These are phyloP conservation scores for Eucalyptus regnans DNA, from an alignment of 345 rosid species.

Conservation along the genomic window DNA sequence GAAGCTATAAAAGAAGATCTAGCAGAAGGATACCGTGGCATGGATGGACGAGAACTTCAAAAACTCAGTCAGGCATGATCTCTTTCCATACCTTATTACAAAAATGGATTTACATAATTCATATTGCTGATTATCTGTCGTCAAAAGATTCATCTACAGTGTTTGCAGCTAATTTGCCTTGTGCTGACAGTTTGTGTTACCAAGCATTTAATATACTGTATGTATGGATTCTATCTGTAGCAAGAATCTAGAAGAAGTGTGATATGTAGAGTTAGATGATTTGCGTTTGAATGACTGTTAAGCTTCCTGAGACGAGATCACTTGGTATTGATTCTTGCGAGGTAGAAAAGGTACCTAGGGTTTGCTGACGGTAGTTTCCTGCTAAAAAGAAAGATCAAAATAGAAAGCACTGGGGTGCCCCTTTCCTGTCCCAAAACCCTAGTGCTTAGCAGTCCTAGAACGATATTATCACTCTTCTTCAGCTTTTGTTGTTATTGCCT, in stretches of 20 bases:
- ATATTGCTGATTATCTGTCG: neutral
- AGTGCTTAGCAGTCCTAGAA: neutral
- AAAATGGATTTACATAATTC: neutral
- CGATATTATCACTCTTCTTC: neutral
- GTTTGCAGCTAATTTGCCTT: neutral
- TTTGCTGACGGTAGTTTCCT: neutral
- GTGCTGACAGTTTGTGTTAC: no score
- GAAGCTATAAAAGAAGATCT: conserved; percentile 83
- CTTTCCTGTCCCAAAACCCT: neutral
- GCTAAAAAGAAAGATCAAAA: neutral
- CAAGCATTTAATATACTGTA: neutral
- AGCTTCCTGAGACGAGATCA: neutral
- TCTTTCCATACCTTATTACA: neutral
- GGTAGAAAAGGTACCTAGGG: neutral
- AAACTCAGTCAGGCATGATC: conserved; percentile 39
- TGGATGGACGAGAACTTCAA: conserved; percentile 67
- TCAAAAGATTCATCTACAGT: neutral
- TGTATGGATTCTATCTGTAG: neutral
- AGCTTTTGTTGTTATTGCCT: neutral
- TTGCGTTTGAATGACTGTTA: neutral
- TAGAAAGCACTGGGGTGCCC: neutral
- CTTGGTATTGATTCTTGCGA: neutral
- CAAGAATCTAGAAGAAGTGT: neutral
- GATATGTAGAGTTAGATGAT: neutral
- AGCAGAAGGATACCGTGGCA: conserved; percentile 72